Evolutionary conservation across 2,329 filamentous ascomycete species (phyloP), one percentile per base, ranked within the genome.

Genomic region (Penicillium sp.): DNA sequence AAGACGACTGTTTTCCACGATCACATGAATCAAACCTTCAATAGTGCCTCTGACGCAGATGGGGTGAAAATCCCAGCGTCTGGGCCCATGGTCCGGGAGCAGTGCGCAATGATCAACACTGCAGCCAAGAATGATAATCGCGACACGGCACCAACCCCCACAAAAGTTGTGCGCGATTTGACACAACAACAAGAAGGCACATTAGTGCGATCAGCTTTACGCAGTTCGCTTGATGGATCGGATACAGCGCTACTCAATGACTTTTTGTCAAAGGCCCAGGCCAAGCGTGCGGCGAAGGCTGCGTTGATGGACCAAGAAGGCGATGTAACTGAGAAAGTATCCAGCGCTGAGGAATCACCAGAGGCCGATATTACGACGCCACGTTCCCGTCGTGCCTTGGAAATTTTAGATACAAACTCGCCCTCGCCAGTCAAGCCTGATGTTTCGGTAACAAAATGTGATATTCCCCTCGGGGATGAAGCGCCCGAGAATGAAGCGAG

Each of bases 211-310:
- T 74, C 75, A 31, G 71, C 74, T 44, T 62, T 76, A 35, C 69
- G 69, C 47, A 72, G 73, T 60, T 72, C 71, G 26, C 62, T 77
- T 11, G 73, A 73, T 52, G 72, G 72, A 44, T 73, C 77, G 13
- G 75, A 78, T 63, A 70, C 72, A 9, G 73, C 68, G 39, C 55
- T 78, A n/a, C 65, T 78, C 47, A 75, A 71, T 52, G 68, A 74
- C 50, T 77, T 78, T 60, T 57, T 78, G 26, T 75, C 72, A n/a
- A 74, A 71, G 52, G 75, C 75, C 11, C 69, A 74, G 59, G 74
- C 74, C 19, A 77, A 77, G 57, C 71, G 75, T 29, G 74, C 69
- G 16, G 75, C 74, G 45, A 75, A 74, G 60, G 68, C 67, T 5
- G 63, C 67, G 21, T 62, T 62, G 4, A 55, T 59, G 27, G 60